phyloP scores from a whole-genome alignment of 805 yeast genomes.

The Hanseniaspora jakobsenii region DNA sequence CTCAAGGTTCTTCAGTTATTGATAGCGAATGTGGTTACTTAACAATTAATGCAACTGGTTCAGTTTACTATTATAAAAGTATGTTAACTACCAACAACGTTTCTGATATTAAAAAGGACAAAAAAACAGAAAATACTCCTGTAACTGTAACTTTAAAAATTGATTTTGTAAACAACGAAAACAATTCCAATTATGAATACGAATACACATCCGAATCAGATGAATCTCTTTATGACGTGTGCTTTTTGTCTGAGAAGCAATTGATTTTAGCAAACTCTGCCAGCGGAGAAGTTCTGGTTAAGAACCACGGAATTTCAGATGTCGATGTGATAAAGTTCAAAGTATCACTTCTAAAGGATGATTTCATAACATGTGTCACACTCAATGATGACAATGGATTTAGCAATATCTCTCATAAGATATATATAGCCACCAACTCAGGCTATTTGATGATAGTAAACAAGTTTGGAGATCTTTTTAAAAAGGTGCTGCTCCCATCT shows the following conservation, averaged over 20 bases:
- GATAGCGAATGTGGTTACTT: constrained; percentile 2
- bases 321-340: not conserved
- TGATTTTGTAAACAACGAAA: constrained; percentile 2
- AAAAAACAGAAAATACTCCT: no score
- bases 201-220: constrained; percentile 4
- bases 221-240: not conserved
- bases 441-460: not conserved
- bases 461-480: not conserved
- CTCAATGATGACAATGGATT: not conserved
- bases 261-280: not conserved
- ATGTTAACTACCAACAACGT: not conserved
- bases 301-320: not conserved
- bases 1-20: not conserved
- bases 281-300: not conserved
- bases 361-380: not conserved
- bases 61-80: not conserved
- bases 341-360: not conserved
- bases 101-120: not conserved
- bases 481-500: not conserved
- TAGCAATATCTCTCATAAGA: not conserved
- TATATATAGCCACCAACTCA: not conserved
- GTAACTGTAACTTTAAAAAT: not conserved
- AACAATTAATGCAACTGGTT: constrained; percentile 6
- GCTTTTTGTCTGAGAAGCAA: not conserved
- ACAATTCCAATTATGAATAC: constrained; percentile 9